phyloP scores from a whole-genome alignment of 352 stramenopile species.

The Bremia lactucae region DNA sequence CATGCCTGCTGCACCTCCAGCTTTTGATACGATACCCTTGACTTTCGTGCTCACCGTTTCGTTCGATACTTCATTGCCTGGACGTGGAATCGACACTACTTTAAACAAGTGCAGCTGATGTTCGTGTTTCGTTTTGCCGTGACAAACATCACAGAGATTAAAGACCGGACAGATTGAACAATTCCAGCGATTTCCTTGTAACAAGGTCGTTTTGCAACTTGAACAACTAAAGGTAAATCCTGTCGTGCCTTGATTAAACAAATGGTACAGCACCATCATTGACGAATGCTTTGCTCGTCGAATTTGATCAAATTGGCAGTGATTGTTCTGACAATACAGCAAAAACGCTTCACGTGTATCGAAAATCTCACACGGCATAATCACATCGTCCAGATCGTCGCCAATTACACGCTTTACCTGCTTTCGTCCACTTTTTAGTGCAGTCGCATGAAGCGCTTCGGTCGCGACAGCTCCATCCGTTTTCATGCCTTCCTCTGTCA shows the following conservation, averaged over 20 bases:
- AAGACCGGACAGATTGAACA: conserved; percentile 94
- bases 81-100: conserved; percentile 79
- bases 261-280: conserved; percentile 81
- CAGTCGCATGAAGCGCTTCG: conserved; percentile 9
- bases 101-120: conserved; percentile 90
- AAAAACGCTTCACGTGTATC: conserved; percentile 86
- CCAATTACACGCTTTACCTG: conserved; percentile 27
- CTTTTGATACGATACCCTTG: conserved; percentile 22
- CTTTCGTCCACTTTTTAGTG: conserved; percentile 8
- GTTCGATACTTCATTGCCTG: conserved; percentile 30
- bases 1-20: conserved; percentile 10
- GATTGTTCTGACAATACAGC: conserved; percentile 85
- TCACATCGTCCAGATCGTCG: conserved; percentile 83
- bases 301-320: conserved; percentile 78
- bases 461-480: too few relatives aligned
- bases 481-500: conserved; percentile 21
- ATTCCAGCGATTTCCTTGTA: conserved; percentile 92
- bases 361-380: conserved; percentile 96
- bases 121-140: conserved; percentile 86
- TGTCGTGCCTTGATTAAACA: conserved; percentile 91
- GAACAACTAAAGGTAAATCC: conserved; percentile 96
- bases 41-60: conserved; percentile 24
- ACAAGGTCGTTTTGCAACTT: conserved; percentile 89
- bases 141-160: conserved; percentile 92
- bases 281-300: conserved; percentile 74